Evolutionary conservation across 2,329 filamentous ascomycete genomes (phyloP).

Genomic region (Trichoderma oligosporum): DNA sequence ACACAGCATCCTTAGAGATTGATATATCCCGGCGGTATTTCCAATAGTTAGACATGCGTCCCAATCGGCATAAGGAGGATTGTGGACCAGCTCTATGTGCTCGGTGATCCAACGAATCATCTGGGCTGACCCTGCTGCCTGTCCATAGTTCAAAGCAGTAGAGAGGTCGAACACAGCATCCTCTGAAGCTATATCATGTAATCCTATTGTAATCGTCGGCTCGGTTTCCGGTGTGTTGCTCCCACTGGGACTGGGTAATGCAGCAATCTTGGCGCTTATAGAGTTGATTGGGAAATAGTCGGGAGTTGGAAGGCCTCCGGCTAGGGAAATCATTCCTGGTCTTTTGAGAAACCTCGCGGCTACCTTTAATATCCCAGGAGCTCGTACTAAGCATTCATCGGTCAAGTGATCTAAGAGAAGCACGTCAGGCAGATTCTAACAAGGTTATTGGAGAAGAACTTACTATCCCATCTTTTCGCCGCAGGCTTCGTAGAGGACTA

Average conservation of each 20-base stretch:
- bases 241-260: background rate
- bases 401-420: background rate
- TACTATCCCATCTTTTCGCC: slow-evolving; percentile 81
- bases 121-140: slow-evolving; percentile 66
- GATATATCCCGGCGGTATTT: slow-evolving; percentile 64
- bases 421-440: background rate
- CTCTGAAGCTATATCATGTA: slow-evolving; percentile 13
- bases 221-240: background rate
- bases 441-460: slow-evolving; percentile 36
- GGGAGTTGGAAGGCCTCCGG: background rate
- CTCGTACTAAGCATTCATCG: background rate
- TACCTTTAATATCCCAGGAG: slow-evolving; percentile 1
- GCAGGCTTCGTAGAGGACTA: slow-evolving; percentile 60
- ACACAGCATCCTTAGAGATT: slow-evolving; percentile 62
- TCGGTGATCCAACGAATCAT: slow-evolving; percentile 69
- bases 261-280: background rate
- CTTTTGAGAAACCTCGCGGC: slow-evolving; percentile 12
- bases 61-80: slow-evolving; percentile 72
- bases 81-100: slow-evolving; percentile 70
- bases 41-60: slow-evolving; percentile 63
- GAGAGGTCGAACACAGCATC: slow-evolving; percentile 24
- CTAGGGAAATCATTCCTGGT: slow-evolving; percentile 6
- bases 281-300: slow-evolving; percentile 5
- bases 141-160: slow-evolving; percentile 71
- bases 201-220: background rate